Percentiles rank a stretch among this genome's conserved stretches.
phyloP scores from a whole-genome alignment of 768 basidiomycete species.

The Steccherinum ochraceum region DNA sequence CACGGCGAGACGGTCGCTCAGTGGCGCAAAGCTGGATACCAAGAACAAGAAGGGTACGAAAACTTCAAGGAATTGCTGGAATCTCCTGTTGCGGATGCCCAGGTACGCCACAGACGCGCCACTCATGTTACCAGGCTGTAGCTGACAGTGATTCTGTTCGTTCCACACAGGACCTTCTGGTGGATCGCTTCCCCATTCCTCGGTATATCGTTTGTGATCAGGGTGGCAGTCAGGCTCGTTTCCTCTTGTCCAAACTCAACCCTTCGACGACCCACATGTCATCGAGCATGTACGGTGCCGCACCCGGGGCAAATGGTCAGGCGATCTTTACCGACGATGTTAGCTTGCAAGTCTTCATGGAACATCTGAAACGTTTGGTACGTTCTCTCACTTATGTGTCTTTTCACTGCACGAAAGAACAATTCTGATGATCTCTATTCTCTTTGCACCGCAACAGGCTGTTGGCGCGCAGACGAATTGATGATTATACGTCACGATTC shows the following conservation, averaged over 20 bases:
- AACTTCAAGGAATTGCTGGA: conserved; percentile 95
- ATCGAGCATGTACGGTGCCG: conserved; percentile 81
- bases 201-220: conserved; percentile 98
- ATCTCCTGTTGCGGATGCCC: conserved; percentile 82
- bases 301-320: conserved; percentile 66
- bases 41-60: conserved; percentile 98
- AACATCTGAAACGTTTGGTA: conserved; percentile 90
- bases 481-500: not conserved
- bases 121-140: not conserved
- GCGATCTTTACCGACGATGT: conserved; percentile 99
- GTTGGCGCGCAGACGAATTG: conserved; percentile 66
- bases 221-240: conserved; percentile 96
- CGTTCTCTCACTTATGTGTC: conserved; percentile 19
- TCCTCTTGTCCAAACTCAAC: conserved; percentile 92
- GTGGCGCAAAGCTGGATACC: conserved; percentile 98
- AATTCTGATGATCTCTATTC: not conserved
- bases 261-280: conserved; percentile 98
- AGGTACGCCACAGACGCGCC: conserved; percentile 36
- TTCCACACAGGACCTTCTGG: conserved; percentile 73
- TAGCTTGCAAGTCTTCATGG: conserved; percentile 96
- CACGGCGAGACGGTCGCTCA: conserved; percentile 96
- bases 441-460: conserved; percentile 37
- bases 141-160: not conserved
- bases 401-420: not conserved
- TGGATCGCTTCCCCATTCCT: conserved; percentile 94